Evolutionary conservation across 2,329 filamentous ascomycete genomes (phyloP).

Genomic region (Emericellopsis atlantica): DNA sequence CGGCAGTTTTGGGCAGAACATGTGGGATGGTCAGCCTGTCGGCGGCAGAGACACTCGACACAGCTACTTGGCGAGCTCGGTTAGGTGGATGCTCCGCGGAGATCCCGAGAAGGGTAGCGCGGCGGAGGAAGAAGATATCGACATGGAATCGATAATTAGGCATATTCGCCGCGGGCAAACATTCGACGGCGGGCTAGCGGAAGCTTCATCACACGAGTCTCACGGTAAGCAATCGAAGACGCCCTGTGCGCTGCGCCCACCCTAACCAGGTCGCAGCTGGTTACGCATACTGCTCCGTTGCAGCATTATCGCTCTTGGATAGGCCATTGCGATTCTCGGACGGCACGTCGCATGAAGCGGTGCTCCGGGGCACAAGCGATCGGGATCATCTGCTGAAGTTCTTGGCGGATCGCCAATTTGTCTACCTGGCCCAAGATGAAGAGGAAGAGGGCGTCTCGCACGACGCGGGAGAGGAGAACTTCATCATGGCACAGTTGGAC

Average conservation of each 20-base stretch:
- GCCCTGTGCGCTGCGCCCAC: not conserved
- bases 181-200: constrained; percentile 76
- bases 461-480: constrained; percentile 26
- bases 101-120: constrained; percentile 34
- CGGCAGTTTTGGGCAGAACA: constrained; percentile 82
- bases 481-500: constrained; percentile 20
- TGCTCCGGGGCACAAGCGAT: constrained; percentile 13
- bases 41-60: constrained; percentile 80
- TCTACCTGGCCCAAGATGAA: constrained; percentile 28
- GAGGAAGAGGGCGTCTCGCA: constrained; percentile 30
- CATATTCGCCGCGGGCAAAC: constrained; percentile 65
- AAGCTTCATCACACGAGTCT: constrained; percentile 67
- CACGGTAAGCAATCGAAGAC: constrained; percentile 45
- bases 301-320: constrained; percentile 63
- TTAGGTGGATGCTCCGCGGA: constrained; percentile 72
- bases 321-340: constrained; percentile 31
- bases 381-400: constrained; percentile 30
- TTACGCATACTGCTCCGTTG: constrained; percentile 81
- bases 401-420: constrained; percentile 52
- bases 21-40: constrained; percentile 47
- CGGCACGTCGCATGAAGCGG: constrained; percentile 17
- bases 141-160: constrained; percentile 54
- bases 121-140: constrained; percentile 55
- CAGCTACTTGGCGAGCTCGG: constrained; percentile 71
- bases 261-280: constrained; percentile 44